These are phyloP conservation scores for Russula earlei DNA, from an alignment of 768 basidiomycete species.

Conservation along the genomic window DNA sequence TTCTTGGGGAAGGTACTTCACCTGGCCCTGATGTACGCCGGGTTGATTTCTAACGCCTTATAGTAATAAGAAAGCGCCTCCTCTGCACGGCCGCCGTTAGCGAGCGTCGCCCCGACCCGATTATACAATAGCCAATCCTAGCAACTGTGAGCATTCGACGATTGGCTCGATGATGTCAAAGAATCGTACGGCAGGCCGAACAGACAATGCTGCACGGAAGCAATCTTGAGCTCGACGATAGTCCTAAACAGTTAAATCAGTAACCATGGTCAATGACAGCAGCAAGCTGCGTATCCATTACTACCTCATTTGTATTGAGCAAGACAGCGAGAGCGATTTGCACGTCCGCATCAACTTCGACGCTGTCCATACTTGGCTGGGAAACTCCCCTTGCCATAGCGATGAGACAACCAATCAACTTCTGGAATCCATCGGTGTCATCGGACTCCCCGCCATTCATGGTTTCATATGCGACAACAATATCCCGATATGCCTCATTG, in stretches of 20 bases:
- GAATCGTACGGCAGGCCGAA: conserved; percentile 70
- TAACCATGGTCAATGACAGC: background rate
- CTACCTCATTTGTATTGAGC: conserved; percentile 84
- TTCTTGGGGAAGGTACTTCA: conserved; percentile 23
- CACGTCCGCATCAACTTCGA: conserved; percentile 79
- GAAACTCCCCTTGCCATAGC: conserved; percentile 59
- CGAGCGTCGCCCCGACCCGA: conserved; percentile 88
- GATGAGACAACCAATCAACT: conserved; percentile 71
- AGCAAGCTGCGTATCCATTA: background rate
- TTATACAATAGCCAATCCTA: conserved; percentile 93
- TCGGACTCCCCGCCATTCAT: conserved; percentile 26
- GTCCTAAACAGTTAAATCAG: conserved; percentile 41
- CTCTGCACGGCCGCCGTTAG: conserved; percentile 72
- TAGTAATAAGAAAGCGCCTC: conserved; percentile 85
- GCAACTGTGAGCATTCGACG: background rate
- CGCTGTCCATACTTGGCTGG: conserved; percentile 26
- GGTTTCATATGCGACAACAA: conserved; percentile 33
- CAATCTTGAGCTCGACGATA: conserved; percentile 91
- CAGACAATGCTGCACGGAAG: conserved; percentile 78
- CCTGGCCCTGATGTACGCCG: conserved; percentile 86
- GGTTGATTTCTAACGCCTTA: conserved; percentile 78
- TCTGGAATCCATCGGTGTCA: conserved; percentile 33
- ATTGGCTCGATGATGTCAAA: background rate
- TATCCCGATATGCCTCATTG: conserved; percentile 45
- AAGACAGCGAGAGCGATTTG: conserved; percentile 92